Evolutionary conservation across 257 asterid species (phyloP).

Genomic region (Primulina tabacum): DNA sequence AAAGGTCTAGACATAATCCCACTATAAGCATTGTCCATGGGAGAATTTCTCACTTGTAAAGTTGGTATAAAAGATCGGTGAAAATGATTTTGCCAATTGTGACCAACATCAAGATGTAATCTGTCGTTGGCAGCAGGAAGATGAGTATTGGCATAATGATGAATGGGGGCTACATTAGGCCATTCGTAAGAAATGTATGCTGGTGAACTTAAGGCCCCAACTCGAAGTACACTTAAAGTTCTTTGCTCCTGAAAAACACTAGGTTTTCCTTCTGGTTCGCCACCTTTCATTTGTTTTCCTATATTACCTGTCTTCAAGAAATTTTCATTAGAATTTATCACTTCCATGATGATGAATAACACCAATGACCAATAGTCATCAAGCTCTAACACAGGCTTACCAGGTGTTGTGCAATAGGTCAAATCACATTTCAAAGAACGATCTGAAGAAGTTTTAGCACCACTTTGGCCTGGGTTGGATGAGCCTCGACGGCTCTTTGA

Average conservation of each 20-base stretch:
- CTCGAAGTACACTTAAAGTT: conserved; percentile 51
- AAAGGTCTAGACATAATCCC: conserved; percentile 67
- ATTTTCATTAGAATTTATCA: conserved; percentile 24
- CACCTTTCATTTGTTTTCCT: conserved; percentile 43
- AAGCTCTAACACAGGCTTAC: conserved; percentile 38
- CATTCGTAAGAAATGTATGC: conserved; percentile 84
- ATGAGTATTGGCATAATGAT: conserved; percentile 52
- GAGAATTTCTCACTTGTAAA: conserved; percentile 68
- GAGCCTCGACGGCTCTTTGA: conserved; percentile 34
- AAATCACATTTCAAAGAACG: conserved; percentile 32
- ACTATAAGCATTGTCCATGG: conserved; percentile 56
- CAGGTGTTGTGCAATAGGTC: conserved; percentile 33
- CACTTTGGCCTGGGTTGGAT: conserved; percentile 28
- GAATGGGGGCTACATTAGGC: conserved; percentile 75
- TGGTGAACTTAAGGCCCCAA: conserved; percentile 56
- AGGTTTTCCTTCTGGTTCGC: conserved; percentile 40
- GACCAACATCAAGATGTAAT: conserved; percentile 96
- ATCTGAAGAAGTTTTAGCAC: conserved; percentile 29
- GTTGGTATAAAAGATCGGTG: conserved; percentile 74
- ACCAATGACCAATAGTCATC: conserved; percentile 29
- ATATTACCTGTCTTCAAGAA: conserved; percentile 27
- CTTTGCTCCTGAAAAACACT: conserved; percentile 47
- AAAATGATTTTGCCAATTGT: conserved; percentile 80
- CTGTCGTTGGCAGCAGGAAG: conserved; percentile 94
- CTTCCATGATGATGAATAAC: conserved; percentile 25